Conservation (phyloP, 2,329 filamentous ascomycete genomes). For the Tolypocladium inflatum region DNA sequence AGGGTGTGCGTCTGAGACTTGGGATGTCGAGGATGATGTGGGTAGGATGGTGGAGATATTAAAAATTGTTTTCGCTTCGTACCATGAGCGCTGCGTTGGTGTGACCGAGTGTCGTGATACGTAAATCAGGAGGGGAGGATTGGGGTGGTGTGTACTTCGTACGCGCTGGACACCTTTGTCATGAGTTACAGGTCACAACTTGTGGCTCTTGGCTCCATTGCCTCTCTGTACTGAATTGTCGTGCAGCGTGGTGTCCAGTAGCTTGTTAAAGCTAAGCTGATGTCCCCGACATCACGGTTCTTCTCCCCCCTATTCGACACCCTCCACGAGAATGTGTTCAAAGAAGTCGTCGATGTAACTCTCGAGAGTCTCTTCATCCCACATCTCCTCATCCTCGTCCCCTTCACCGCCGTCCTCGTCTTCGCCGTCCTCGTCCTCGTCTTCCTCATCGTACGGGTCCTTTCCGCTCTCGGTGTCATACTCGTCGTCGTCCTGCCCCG, state of each 20-base stretch:
- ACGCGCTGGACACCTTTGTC: not conserved
- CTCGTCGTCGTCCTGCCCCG: slow-evolving; percentile 6
- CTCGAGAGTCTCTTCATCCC: not conserved
- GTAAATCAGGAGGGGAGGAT: not conserved
- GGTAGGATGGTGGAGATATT: not conserved
- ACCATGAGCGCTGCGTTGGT: not conserved
- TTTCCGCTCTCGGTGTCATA: not conserved
- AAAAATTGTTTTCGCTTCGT: not conserved
- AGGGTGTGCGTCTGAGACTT: not conserved
- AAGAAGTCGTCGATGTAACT: slow-evolving; percentile 2
- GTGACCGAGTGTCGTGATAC: not conserved
- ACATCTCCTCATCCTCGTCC: slow-evolving; percentile 1
- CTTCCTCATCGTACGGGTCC: not conserved
- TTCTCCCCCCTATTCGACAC: not conserved
- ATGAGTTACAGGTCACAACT: not conserved
- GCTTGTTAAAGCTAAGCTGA: too few relatives aligned
- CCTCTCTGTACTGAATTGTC: not conserved
- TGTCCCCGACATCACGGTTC: not conserved
- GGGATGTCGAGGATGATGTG: not conserved
- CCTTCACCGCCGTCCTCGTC: not conserved
- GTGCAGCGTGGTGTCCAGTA: not conserved
- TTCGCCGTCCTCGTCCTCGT: slow-evolving; percentile 1
- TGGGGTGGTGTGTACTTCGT: not conserved
- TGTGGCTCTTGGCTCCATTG: not conserved
- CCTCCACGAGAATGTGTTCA: not conserved